Base-by-base conservation (phyloP, 768 basidiomycete species). In the Fomitopsis serialis region DNA sequence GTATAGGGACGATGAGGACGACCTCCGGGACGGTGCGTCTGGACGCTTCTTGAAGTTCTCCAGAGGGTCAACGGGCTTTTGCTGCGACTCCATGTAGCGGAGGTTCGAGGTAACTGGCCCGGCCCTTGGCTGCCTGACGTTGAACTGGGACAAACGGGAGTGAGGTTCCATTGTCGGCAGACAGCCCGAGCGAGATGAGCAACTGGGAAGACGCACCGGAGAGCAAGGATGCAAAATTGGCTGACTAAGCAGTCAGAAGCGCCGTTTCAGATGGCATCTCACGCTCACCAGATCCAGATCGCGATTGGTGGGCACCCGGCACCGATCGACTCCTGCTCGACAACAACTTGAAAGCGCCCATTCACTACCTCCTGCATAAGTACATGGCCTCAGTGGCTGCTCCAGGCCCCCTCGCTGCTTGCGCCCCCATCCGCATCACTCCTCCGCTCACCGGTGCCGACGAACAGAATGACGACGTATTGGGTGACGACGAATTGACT, bases 81-180 rank as follows among this genome's bases (percentile, higher is more conserved):
- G 19, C 42, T 60, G 61, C 19, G 53, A 37, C 19, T 80, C 77
- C 65, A 75, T 76, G 56, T 74, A 76, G 57, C 78, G 75, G 15
- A 74, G 63, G 34, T 63, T 69, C 11, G 76, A 75, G 0, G 74
- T 63, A 32, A 70, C 67, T 43, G 86, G 87, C 9, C 87, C 87
- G 32, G 80, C 76, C 65, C 81, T 89, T 49, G 86, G 86, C 44
- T 74, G 70, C 58, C 88, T 75, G 55, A 84, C 78, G 67, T 90
- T 90, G 70, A 84, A 92, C 66, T 87, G 88, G 15, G 82, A 85
- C 58, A 68, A 78, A 45, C 78, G 78, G 58, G 88, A 91, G 69
- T 91, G 89, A 7, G 84, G 86, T 66, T 91, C 87, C 88, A 90
- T 91, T 47, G 37, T 50, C n/a, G n/a, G n/a, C 48, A n/a, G 10